Evolutionary conservation across 306 rosid genomes (phyloP).

Genomic region (Corylus avellana): DNA sequence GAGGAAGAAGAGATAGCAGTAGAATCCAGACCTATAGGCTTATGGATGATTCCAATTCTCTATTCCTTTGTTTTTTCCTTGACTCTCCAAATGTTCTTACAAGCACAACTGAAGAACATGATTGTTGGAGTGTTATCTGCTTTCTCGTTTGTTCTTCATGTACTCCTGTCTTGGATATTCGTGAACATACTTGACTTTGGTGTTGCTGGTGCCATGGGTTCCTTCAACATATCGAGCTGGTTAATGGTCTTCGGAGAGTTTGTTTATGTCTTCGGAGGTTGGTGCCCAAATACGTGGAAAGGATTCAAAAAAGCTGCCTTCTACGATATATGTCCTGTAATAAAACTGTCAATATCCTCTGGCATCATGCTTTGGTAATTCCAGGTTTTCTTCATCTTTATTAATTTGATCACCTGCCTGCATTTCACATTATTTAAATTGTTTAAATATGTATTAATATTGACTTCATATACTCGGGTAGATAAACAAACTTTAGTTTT

Average conservation of each 20-base stretch:
- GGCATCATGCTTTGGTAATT: conserved; percentile 58
- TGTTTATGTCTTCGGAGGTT: conserved; percentile 47
- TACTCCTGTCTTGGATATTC: conserved; percentile 50
- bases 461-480: no score
- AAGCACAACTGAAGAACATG: conserved; percentile 56
- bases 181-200: conserved; percentile 37
- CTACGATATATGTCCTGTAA: conserved; percentile 55
- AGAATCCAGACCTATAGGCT: conserved; percentile 39
- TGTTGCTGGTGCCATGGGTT: conserved; percentile 58
- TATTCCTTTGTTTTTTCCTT: conserved; percentile 41
- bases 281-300: conserved; percentile 54
- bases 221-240: conserved; percentile 45
- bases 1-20: conserved; percentile 40
- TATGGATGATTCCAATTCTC: conserved; percentile 39
- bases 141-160: conserved; percentile 28
- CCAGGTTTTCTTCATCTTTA: no score
- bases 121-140: conserved; percentile 51
- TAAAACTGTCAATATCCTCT: conserved; percentile 57
- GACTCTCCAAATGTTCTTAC: conserved; percentile 53
- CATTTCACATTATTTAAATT: neutral
- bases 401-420: no score
- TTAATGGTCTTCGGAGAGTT: conserved; percentile 49
- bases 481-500: no score
- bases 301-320: conserved; percentile 53
- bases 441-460: no score